phyloP scores from a whole-genome alignment of 1,139 yeast species.

The Saccharomyces hybrid region DNA sequence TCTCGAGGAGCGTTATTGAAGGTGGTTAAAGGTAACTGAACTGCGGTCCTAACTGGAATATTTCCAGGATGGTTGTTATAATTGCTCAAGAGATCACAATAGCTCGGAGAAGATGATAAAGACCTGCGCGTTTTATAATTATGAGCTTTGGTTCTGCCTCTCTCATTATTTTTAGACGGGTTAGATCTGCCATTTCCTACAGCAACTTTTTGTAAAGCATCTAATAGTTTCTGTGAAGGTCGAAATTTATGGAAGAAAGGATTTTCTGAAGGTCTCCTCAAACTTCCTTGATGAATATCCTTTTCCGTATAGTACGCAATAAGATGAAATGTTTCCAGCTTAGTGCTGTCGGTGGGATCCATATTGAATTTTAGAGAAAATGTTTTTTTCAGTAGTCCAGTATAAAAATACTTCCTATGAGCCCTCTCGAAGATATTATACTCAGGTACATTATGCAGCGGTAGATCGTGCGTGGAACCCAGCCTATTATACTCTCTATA shows the following conservation, averaged over 20 bases:
- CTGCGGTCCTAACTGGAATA: neutral
- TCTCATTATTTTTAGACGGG: neutral
- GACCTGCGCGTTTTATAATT: neutral
- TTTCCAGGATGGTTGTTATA: neutral
- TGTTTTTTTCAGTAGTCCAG: conserved; percentile 78
- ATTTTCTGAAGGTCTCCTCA: conserved; percentile 54
- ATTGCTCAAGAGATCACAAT: neutral
- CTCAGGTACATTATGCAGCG: conserved; percentile 13
- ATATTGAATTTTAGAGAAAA: conserved; percentile 46
- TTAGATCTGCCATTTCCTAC: neutral
- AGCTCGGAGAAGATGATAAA: neutral
- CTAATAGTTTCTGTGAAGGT: neutral
- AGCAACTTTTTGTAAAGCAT: neutral
- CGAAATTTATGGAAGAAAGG: conserved; percentile 12
- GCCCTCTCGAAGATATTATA: conserved; percentile 1
- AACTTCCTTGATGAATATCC: conserved; percentile 55
- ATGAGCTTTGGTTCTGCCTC: neutral
- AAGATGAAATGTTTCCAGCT: conserved; percentile 56
- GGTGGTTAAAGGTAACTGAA: neutral
- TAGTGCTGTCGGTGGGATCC: conserved; percentile 21
- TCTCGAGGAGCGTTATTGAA: neutral
- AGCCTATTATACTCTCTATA: conserved; percentile 62
- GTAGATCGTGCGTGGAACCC: conserved; percentile 1
- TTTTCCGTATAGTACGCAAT: conserved; percentile 71
- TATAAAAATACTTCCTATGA: conserved; percentile 53